Evolutionary conservation across 75 land plant genomes (phyloP), one percentile per base, ranked within the genome.

Genomic region (Selaginella tamariscina): DNA sequence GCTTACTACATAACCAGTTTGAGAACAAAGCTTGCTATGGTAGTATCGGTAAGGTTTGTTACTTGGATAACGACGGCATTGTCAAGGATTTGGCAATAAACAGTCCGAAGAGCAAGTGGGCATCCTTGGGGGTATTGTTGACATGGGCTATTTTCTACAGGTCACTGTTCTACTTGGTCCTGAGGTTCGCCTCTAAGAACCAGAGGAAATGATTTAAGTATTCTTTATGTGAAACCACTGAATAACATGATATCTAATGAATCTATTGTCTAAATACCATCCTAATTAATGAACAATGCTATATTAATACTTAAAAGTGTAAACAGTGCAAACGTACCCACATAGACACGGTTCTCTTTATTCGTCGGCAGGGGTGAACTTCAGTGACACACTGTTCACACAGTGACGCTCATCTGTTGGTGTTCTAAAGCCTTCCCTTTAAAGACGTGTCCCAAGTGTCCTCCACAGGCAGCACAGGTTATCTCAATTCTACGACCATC

Each of bases 101-200:
- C 70, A 74, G 65, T 24, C 78, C 27, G 28, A 31, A 1, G 1
- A 29, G 21, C 15, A 79, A 71, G 72, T 82, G 84, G 84, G 32
- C 32, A 2, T 78, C 57, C 62, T 15, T 39, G 49, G 49, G 11
- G 11, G 15, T 39, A 15, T 15, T 39, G 5, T 15, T 39, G 11
- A 15, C 15, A 5, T 39, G 49, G 49, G 49, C 49, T 5, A 15
- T 39, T 15, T 39, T 39, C 49, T 39, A 39, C 49, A 39, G 49
- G 49, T 39, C 15, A 5, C 49, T 39, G 11, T 39, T 39, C 49
- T 39, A 39, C 49, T 15, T 39, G 49, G 49, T 39, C 11, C 49
- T 39, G 5, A 39, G 49, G 15, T 39, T 39, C 15, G 49, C 49
- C 15, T 39, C 49, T 15, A 39, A 39, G 49, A 39, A 39, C 49